Base-by-base conservation (phyloP, 75 land plant species). In the Pinus taeda region DNA sequence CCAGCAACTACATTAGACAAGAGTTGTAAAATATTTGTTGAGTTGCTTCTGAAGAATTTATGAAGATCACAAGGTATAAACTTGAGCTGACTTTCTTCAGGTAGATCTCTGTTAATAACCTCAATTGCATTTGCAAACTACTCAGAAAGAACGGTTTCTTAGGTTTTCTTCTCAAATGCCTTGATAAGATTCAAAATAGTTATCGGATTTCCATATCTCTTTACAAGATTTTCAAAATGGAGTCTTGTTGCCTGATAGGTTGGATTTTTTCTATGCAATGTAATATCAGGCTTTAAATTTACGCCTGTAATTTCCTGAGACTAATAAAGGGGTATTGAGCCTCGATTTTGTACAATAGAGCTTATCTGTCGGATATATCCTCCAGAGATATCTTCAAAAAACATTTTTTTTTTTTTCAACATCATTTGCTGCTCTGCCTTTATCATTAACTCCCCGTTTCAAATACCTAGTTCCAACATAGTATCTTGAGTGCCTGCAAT, bases 401-500 rank as follows among this genome's bases (percentile, higher is more conserved):
- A n/a, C 92, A 85, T 91, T 89, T 59, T 93, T 93, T 76, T 93
- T 94, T 42, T 92, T 91, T 73, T 93, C 96, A 60, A 93, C 96
- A 86, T 93, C 96, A 88, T 93, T 93, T 12, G 96, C 96, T 26
- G 89, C 96, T 75, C 88, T 75, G 8, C 96, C 96, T 78, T 88
- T 85, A 57, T 89, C 87, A 81, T 93, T 91, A 8, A 93, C 94
- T 49, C 96, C 96, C 15, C 96, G 79, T 74, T 89, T 93, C 61
- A 89, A 62, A 76, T 91, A 93, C 96, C 96, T 91, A 58, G 96
- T 93, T n/a, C 96, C 96, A 73, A 93, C 96, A 86, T 81, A 93
- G 80, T 93, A 90, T 67, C 96, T 90, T 49, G 96, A 93, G 22
- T 93, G 85, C 83, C 96, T 81, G 12, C 93, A 78, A 93, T 93